Evolutionary conservation across 371 early-diverging fungal genomes (phyloP).

Genomic region (Choanephora cucurbitarum): DNA sequence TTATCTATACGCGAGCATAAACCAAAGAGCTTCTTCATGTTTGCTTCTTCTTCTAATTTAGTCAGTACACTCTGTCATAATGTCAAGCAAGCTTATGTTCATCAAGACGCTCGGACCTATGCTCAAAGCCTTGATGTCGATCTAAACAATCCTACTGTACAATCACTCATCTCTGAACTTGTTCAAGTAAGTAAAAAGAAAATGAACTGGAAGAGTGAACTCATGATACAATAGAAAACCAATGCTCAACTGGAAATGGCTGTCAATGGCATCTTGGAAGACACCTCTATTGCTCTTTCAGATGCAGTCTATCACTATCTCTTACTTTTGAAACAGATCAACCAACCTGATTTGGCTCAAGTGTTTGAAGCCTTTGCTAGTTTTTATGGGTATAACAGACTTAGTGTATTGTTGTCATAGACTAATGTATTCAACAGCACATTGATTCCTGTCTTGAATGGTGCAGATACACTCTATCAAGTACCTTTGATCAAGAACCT

Average conservation of each 20-base stretch:
- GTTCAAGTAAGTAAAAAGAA: conserved; percentile 7
- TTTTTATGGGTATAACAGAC: conserved; percentile 26
- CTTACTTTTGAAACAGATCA: conserved; percentile 7
- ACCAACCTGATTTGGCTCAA: background rate
- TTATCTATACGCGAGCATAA: no score
- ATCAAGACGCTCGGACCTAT: conserved; percentile 14
- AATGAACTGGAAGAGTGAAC: background rate
- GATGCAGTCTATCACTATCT: conserved; percentile 22
- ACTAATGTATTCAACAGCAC: conserved; percentile 4
- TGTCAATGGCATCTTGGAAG: conserved; percentile 15
- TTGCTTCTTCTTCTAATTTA: background rate
- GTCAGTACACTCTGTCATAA: background rate
- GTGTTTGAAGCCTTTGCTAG: conserved; percentile 27
- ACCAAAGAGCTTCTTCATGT: background rate
- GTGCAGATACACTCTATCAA: conserved; percentile 24
- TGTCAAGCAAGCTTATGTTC: conserved; percentile 7
- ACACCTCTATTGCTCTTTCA: conserved; percentile 19
- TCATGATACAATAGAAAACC: conserved; percentile 7
- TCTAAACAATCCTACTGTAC: conserved; percentile 7
- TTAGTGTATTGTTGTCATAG: no score
- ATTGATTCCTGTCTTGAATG: conserved; percentile 25
- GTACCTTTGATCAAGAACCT: conserved; percentile 18
- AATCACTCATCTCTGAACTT: conserved; percentile 14
- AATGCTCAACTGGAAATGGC: conserved; percentile 8
- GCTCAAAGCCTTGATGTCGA: conserved; percentile 10